Conservation (phyloP, 1,284 basidiomycete genomes). For the Paramarasmius palmivorus region DNA sequence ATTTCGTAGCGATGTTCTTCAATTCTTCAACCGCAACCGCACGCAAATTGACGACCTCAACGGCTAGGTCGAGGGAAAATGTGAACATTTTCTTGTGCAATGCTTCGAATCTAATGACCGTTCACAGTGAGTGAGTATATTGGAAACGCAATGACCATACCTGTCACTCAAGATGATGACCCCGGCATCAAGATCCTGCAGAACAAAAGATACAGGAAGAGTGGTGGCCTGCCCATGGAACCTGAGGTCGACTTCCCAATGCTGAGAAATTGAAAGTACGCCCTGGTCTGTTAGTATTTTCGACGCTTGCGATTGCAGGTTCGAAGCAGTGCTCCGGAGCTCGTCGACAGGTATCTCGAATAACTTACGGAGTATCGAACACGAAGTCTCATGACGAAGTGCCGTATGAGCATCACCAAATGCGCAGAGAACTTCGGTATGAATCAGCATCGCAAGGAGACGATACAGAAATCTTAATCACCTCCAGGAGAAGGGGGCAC, state of each 20-base stretch:
- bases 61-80: slow-evolving; percentile 27
- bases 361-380: slow-evolving; percentile 23
- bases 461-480: neutral
- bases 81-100: slow-evolving; percentile 29
- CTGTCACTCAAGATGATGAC: slow-evolving; percentile 14
- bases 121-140: too few species aligned
- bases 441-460: neutral
- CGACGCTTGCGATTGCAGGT: slow-evolving; percentile 20
- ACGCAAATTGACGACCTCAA: slow-evolving; percentile 29
- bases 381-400: slow-evolving; percentile 23
- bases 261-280: slow-evolving; percentile 17
- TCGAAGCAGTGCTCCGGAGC: slow-evolving; percentile 18
- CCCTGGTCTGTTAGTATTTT: slow-evolving; percentile 25
- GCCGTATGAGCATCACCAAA: slow-evolving; percentile 29
- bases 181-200: slow-evolving; percentile 21
- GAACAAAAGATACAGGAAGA: slow-evolving; percentile 23
- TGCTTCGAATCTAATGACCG: slow-evolving; percentile 20
- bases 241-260: slow-evolving; percentile 27
- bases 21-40: slow-evolving; percentile 23
- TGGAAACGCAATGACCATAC: neutral
- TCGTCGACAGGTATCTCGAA: slow-evolving; percentile 19
- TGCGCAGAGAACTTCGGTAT: slow-evolving; percentile 27
- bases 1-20: slow-evolving; percentile 16
- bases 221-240: slow-evolving; percentile 29
- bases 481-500: slow-evolving; percentile 29